These are phyloP conservation scores for Ogataea philodendri DNA, from an alignment of 805 yeast genomes.

Conservation along the genomic window DNA sequence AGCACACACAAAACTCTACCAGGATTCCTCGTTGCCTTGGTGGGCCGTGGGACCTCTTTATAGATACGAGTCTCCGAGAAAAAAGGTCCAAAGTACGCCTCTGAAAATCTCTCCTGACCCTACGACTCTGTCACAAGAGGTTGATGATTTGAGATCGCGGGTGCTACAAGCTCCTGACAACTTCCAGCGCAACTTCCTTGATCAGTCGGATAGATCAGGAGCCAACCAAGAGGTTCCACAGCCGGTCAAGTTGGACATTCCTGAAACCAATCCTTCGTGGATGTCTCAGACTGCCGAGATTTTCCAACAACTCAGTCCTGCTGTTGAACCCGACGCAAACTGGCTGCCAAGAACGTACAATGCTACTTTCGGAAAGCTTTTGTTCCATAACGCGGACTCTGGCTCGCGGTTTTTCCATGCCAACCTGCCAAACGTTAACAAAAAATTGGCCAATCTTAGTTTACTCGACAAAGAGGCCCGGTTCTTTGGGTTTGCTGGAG, in stretches of 20 bases:
- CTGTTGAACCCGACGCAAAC: conserved; percentile 7
- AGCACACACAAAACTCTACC: conserved; percentile 13
- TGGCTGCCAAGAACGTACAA: conserved; percentile 27
- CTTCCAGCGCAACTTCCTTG: conserved; percentile 31
- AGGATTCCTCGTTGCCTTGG: conserved; percentile 33
- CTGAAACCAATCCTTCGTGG: conserved; percentile 1
- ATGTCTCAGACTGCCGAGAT: conserved; percentile 7
- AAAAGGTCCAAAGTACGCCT: conserved; percentile 14
- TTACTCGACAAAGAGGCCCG: conserved; percentile 25
- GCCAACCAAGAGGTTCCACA: neutral
- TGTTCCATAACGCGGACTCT: conserved; percentile 17
- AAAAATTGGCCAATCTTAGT: conserved; percentile 22
- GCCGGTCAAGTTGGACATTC: neutral
- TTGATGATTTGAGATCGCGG: conserved; percentile 19
- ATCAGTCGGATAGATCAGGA: conserved; percentile 9
- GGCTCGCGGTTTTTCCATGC: conserved; percentile 25
- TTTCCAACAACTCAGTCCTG: conserved; percentile 14
- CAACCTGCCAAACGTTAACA: conserved; percentile 27
- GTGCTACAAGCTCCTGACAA: conserved; percentile 26
- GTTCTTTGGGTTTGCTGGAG: conserved; percentile 33
- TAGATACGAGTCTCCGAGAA: conserved; percentile 19
- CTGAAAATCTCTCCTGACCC: conserved; percentile 12
- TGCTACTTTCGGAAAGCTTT: conserved; percentile 31
- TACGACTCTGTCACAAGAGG: conserved; percentile 20
- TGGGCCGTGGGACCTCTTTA: conserved; percentile 25